Percentiles rank a stretch among this genome's conserved stretches.
These are phyloP conservation scores for Exserohilum turcica DNA, from an alignment of 2,329 filamentous ascomycete genomes.

Conservation along the genomic window DNA sequence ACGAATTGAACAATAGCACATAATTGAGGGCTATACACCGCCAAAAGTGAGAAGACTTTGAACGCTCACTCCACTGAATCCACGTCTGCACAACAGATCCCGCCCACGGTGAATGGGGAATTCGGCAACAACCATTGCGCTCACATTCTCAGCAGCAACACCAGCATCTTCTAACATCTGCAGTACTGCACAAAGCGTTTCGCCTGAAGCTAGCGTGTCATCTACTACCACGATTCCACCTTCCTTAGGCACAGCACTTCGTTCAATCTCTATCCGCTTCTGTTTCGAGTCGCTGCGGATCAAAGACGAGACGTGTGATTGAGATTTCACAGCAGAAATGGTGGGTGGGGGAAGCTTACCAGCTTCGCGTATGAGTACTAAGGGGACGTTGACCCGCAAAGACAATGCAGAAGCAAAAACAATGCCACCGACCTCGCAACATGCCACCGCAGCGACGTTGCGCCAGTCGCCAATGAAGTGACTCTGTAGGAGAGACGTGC, in stretches of 20 bases:
- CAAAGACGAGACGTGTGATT: slow-evolving; percentile 62
- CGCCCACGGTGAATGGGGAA: slow-evolving; percentile 62
- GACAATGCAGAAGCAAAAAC: slow-evolving; percentile 61
- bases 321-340: slow-evolving; percentile 53
- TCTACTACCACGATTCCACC: slow-evolving; percentile 62
- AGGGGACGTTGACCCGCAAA: slow-evolving; percentile 45
- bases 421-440: slow-evolving; percentile 64
- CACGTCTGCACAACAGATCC: slow-evolving; percentile 51
- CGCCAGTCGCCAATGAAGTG: slow-evolving; percentile 57
- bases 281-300: slow-evolving; percentile 23
- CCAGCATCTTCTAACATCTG: slow-evolving; percentile 54
- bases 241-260: slow-evolving; percentile 48
- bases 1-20: not conserved
- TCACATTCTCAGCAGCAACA: slow-evolving; percentile 50
- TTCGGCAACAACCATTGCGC: slow-evolving; percentile 61
- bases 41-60: slow-evolving; percentile 61
- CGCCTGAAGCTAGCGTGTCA: slow-evolving; percentile 63
- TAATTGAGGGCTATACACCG: slow-evolving; percentile 40
- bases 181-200: slow-evolving; percentile 61
- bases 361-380: slow-evolving; percentile 60
- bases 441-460: slow-evolving; percentile 53
- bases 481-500: slow-evolving; percentile 56
- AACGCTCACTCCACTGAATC: slow-evolving; percentile 58
- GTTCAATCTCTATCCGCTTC: slow-evolving; percentile 58
- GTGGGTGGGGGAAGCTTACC: slow-evolving; percentile 65